Base-by-base conservation (phyloP, 2,329 filamentous ascomycete species). In the Orbilia blumenaviensis region DNA sequence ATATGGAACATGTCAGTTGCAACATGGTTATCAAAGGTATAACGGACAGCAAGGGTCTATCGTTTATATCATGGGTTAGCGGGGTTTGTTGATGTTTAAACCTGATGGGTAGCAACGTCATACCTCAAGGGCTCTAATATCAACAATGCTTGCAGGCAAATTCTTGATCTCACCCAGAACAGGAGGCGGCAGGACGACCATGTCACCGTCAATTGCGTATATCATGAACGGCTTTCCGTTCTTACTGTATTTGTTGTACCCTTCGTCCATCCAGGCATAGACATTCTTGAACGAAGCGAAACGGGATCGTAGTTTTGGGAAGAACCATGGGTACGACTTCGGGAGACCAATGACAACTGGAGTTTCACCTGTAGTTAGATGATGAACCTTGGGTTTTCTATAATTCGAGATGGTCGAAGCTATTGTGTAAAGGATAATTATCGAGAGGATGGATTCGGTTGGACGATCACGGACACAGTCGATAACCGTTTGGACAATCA, bases 261-360 rank as follows among this genome's bases (percentile, higher is more conserved):
- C 73, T 29, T 72, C 73, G 2, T 64, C 27, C n/a, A 66, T 46
- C 73, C 66, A 71, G 32, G 16, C 32, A 3, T 23, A 67, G 14
- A 46, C 25, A 46, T 62, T 48, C 8, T 61, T 48, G 60, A 67
- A 61, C 12, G 66, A 71, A 4, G 52, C 27, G 8, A 71, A 44
- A 14, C 66, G 52, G 6, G 66, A 29, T 34, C 72, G 60, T 21
- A 62, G 32, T 36, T 77, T 72, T 23, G 73, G 66, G 21, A 77
- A 77, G 34, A 77, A 42, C 73, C 73, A 77, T 72, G 27, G 48
- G 52, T 66, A 66, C 1, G 56, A 56, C 34, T 42, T 67, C 7
- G 73, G 73, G 21, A 71, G 60, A 16, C 73, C 73, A 16, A 83
- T 80, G 78, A 83, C 81, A 78, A 27, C 42, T 7, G 58, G 64